phyloP scores from a whole-genome alignment of 352 stramenopile species.

The Phytophthora multivora region DNA sequence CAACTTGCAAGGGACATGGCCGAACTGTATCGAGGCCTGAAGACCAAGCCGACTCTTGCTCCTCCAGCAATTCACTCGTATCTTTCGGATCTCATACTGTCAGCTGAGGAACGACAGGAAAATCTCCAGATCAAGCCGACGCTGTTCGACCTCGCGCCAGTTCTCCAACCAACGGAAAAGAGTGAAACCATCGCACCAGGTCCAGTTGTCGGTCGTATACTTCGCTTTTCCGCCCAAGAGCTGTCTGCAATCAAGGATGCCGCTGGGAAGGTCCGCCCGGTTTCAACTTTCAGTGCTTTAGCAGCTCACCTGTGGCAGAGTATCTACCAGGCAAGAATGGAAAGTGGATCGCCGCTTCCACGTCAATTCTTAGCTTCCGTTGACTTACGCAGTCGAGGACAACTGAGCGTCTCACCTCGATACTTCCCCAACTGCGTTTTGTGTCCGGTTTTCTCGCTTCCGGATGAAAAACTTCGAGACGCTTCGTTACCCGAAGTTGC shows the following conservation, averaged over 20 bases:
- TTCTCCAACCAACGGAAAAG: background rate
- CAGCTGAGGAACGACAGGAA: constrained; percentile 1
- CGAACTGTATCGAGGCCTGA: background rate
- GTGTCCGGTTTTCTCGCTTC: constrained; percentile 23
- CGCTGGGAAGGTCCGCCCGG: background rate
- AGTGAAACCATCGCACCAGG: background rate
- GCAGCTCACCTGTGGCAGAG: constrained; percentile 20
- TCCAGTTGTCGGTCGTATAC: constrained; percentile 9
- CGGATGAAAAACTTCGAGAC: constrained; percentile 10
- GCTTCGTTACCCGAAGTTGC: constrained; percentile 8
- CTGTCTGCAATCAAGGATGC: constrained; percentile 19
- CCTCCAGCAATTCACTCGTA: constrained; percentile 14
- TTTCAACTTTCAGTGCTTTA: constrained; percentile 21
- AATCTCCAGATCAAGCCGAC: constrained; percentile 1
- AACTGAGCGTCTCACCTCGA: constrained; percentile 18
- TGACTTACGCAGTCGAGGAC: constrained; percentile 22
- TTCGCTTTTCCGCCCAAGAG: constrained; percentile 18
- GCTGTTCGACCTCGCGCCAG: constrained; percentile 13
- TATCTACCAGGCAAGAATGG: constrained; percentile 4
- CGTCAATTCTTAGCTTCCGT: constrained; percentile 23
- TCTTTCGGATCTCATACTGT: constrained; percentile 1
- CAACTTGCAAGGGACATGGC: background rate
- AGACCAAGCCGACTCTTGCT: background rate
- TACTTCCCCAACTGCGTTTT: constrained; percentile 33
- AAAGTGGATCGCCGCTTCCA: background rate